Base-by-base conservation (phyloP, 768 basidiomycete genomes). In the Chiua virens region DNA sequence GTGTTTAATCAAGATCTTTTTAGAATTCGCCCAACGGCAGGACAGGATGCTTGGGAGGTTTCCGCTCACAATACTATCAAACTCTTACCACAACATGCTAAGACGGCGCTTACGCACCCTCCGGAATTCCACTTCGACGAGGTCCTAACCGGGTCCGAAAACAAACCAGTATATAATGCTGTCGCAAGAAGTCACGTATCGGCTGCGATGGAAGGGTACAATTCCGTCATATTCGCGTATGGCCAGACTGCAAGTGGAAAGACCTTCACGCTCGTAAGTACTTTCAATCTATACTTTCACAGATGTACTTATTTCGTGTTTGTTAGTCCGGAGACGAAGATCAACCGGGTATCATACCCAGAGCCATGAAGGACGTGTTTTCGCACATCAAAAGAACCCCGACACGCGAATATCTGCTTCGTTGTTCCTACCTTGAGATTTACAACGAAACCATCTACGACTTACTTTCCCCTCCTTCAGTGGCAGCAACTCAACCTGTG, bases 171-270 rank as follows among this genome's bases (percentile, higher is more conserved):
- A 8, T 93, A 92, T 65, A 82, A 78, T 37, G 80, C 85, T 5
- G 83, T 87, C 15, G 91, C 87, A 2, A 79, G 82, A 13, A 85
- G 83, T 4, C 91, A 92, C 61, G 89, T 92, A 2, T 82, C 81
- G 50, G 91, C 94, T 4, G 92, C 95, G 10, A 97, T 98, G 93
- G 91, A 92, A 45, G 97, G 97, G 17, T 98, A 84, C 77, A 98
- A 98, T 68, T 83, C 94, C 8, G 91, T 98, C 56, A 82, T 98
- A 37, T 99, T 99, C 60, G 96, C 97, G 0, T 89, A 91, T 47
- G 89, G 89, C 8, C 96, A 98, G 67, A 98, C 97, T 0, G 86
- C 85, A 6, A 82, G 79, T 28, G 87, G 87, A 45, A 89, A 88
- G 71, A 87, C 87, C 0, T 84, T 83, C 59, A 87, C 85, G 3